Evolutionary conservation across 1,284 basidiomycete species (phyloP).

Genomic region (Cerrena zonata): DNA sequence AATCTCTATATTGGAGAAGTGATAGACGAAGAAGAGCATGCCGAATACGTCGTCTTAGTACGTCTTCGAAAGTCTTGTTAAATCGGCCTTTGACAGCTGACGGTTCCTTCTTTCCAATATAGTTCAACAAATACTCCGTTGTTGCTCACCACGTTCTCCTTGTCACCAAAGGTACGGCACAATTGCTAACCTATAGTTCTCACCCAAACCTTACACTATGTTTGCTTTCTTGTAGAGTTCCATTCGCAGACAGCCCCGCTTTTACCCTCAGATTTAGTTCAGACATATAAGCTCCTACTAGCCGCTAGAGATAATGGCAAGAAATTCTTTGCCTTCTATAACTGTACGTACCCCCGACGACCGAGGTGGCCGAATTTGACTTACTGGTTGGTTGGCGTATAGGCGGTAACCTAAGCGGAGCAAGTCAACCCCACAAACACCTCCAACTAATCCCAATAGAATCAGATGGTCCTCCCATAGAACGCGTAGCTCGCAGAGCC

Average conservation of each 20-base stretch:
- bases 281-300: constrained; percentile 63
- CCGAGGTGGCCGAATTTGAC: neutral
- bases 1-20: constrained; percentile 72
- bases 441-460: constrained; percentile 73
- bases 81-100: neutral
- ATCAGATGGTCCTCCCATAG: constrained; percentile 66
- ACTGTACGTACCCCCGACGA: constrained; percentile 43
- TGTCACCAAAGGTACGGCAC: constrained; percentile 63
- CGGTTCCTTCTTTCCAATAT: neutral
- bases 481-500: constrained; percentile 55
- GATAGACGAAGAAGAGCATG: constrained; percentile 52
- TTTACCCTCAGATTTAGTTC: constrained; percentile 69
- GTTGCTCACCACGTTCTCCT: constrained; percentile 77
- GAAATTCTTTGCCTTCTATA: constrained; percentile 77
- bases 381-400: neutral
- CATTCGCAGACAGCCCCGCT: constrained; percentile 73
- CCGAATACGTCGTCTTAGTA: constrained; percentile 72
- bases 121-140: constrained; percentile 85
- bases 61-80: no score
- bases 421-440: constrained; percentile 85
- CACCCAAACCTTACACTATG: neutral
- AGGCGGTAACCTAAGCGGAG: constrained; percentile 79
- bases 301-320: constrained; percentile 59
- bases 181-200: neutral
- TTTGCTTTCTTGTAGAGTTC: constrained; percentile 45